These are phyloP conservation scores for Rhizopogon salebrosus DNA, from an alignment of 768 basidiomycete genomes.

Conservation along the genomic window DNA sequence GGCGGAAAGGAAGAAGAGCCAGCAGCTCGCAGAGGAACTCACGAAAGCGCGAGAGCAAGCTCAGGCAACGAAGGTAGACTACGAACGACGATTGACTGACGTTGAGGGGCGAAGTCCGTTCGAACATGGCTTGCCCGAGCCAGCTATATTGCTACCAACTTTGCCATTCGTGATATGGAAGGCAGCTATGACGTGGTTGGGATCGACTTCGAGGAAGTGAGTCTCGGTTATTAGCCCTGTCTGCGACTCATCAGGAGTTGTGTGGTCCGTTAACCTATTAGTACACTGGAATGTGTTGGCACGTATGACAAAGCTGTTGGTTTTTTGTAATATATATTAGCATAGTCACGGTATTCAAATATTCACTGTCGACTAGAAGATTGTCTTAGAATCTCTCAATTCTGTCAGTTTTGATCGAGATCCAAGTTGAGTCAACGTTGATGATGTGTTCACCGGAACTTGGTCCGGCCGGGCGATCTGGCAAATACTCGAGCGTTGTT, in stretches of 20 bases:
- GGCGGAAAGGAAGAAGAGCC: slow-evolving; percentile 21
- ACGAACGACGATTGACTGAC: slow-evolving; percentile 22
- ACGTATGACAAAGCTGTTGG: background rate
- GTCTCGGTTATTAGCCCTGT: background rate
- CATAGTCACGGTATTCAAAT: background rate
- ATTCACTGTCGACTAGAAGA: background rate
- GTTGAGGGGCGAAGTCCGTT: background rate
- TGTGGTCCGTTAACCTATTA: background rate
- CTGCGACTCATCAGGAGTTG: background rate
- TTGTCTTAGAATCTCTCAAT: background rate
- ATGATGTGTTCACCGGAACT: no score
- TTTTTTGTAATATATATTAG: no score
- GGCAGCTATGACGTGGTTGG: slow-evolving; percentile 28
- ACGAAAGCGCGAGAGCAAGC: slow-evolving; percentile 22
- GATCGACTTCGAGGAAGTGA: slow-evolving; percentile 13
- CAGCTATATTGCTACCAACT: slow-evolving; percentile 23
- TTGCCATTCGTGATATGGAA: slow-evolving; percentile 29
- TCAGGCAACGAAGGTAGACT: slow-evolving; percentile 16
- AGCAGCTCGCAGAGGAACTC: slow-evolving; percentile 27
- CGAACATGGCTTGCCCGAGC: slow-evolving; percentile 8
- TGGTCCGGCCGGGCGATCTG: no score
- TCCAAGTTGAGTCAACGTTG: no score
- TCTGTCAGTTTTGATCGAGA: no score
- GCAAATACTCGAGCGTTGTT: no score
- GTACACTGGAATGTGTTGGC: background rate